A percentile compares a stretch with the other conserved stretches of the same genome.
Evolutionary conservation across 495 filamentous ascomycete species (phyloP).

Genomic region (Penicillium argentinense): DNA sequence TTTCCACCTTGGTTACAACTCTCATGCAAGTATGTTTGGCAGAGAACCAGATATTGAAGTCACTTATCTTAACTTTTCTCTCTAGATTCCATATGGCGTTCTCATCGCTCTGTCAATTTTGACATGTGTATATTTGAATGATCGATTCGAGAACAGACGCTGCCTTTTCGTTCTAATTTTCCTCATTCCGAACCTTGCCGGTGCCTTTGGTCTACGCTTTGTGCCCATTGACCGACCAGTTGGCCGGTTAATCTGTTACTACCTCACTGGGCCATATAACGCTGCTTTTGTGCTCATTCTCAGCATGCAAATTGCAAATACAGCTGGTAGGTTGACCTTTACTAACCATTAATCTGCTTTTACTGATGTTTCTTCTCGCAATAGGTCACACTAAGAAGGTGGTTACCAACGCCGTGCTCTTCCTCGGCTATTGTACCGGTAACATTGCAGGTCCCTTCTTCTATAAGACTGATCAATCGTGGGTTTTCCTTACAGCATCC

Average conservation of each 20-base stretch:
- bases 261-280: conserved; percentile 59
- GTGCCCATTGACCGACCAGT: conserved; percentile 44
- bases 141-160: conserved; percentile 55
- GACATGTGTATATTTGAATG: conserved; percentile 56
- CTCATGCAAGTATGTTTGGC: conserved; percentile 40
- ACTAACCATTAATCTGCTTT: too few relatives aligned
- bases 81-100: conserved; percentile 59
- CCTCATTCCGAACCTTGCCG: conserved; percentile 54
- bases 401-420: conserved; percentile 58
- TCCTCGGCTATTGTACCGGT: conserved; percentile 52
- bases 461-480: conserved; percentile 56
- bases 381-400: conserved; percentile 66
- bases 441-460: conserved; percentile 63
- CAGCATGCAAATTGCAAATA: conserved; percentile 58
- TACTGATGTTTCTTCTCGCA: too few relatives aligned
- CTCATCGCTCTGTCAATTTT: conserved; percentile 59
- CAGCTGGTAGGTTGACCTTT: conserved; percentile 40
- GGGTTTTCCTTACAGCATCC: not conserved
- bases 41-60: too few relatives aligned
- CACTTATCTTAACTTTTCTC: too few relatives aligned
- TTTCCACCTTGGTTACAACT: conserved; percentile 50
- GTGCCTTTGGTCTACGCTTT: conserved; percentile 56
- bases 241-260: conserved; percentile 57
- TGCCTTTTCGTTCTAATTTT: conserved; percentile 56
- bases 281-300: conserved; percentile 59